A percentile compares a stretch with the other conserved stretches of the same genome.
Conservation (phyloP, 805 yeast genomes). For the Metschnikowia hibisci region DNA sequence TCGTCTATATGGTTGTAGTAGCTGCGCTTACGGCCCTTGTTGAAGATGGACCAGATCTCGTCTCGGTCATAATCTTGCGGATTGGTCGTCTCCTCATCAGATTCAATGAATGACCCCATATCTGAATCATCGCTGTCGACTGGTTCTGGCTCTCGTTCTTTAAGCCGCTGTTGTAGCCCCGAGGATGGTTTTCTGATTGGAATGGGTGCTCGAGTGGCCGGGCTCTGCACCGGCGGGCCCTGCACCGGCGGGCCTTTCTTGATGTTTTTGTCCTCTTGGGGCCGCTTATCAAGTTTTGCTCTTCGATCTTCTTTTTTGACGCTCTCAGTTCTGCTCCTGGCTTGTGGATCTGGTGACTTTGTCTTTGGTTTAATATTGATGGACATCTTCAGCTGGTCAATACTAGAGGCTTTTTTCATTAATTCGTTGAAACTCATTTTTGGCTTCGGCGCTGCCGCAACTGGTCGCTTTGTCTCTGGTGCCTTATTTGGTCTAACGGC, state of each 20-base stretch:
- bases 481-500: conserved; percentile 2
- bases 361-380: conserved; percentile 38
- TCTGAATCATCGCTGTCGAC: conserved; percentile 45
- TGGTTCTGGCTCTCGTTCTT: conserved; percentile 14
- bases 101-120: conserved; percentile 55
- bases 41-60: conserved; percentile 87
- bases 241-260: not conserved
- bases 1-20: conserved; percentile 45
- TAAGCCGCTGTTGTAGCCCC: conserved; percentile 42
- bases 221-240: not conserved
- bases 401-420: conserved; percentile 62
- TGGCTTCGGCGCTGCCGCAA: conserved; percentile 7
- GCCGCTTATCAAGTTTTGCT: not conserved
- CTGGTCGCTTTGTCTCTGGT: not conserved
- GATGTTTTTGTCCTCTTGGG: not conserved
- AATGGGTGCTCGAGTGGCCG: conserved; percentile 23
- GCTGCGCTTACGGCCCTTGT: conserved; percentile 54
- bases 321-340: not conserved
- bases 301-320: not conserved
- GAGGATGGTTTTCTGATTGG: conserved; percentile 58
- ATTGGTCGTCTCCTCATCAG: conserved; percentile 25
- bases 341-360: conserved; percentile 19
- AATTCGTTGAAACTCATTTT: conserved; percentile 62
- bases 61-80: conserved; percentile 64
- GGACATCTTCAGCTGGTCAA: conserved; percentile 46